Percentiles rank a stretch among this genome's conserved stretches.
Conservation (phyloP, 2,329 filamentous ascomycete genomes). For the Graphilbum ipis-grandicollis region DNA sequence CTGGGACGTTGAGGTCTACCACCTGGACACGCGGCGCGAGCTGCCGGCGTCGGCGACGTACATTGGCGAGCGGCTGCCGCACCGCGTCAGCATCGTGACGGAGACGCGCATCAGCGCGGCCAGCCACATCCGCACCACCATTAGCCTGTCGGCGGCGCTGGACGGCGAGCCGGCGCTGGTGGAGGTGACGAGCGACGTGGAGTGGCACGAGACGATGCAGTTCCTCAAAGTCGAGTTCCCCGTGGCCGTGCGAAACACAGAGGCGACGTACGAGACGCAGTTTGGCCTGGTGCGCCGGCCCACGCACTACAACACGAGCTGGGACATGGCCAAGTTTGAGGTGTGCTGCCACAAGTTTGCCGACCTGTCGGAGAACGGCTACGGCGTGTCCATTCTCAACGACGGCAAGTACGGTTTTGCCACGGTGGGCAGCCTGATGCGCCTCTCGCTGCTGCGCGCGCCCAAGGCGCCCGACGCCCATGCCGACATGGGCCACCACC, state of each 20-base stretch:
- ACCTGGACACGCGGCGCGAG: slow-evolving; percentile 71
- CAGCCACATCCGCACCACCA: slow-evolving; percentile 73
- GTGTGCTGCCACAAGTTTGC: slow-evolving; percentile 62
- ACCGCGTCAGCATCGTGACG: slow-evolving; percentile 67
- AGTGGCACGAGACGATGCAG: slow-evolving; percentile 94
- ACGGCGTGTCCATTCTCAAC: slow-evolving; percentile 52
- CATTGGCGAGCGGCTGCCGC: slow-evolving; percentile 53
- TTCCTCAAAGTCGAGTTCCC: slow-evolving; percentile 99
- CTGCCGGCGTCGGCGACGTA: slow-evolving; percentile 50
- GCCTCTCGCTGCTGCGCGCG: slow-evolving; percentile 44
- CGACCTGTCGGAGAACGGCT: slow-evolving; percentile 50
- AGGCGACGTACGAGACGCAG: slow-evolving; percentile 89
- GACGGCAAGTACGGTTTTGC: slow-evolving; percentile 57
- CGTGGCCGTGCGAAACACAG: slow-evolving; percentile 75
- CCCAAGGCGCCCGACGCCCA: slow-evolving; percentile 53
- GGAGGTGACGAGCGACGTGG: slow-evolving; percentile 70
- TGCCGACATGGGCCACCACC: slow-evolving; percentile 51
- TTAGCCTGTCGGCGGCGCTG: slow-evolving; percentile 57
- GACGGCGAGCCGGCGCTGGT: slow-evolving; percentile 51
- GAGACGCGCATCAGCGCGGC: slow-evolving; percentile 75
- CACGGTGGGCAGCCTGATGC: slow-evolving; percentile 49
- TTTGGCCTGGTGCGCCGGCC: slow-evolving; percentile 78
- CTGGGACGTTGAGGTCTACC: slow-evolving; percentile 96
- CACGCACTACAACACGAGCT: slow-evolving; percentile 92
- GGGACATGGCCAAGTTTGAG: slow-evolving; percentile 71